Evolutionary conservation across 768 basidiomycete species (phyloP).

Genomic region (Rhodotorula toruloides): DNA sequence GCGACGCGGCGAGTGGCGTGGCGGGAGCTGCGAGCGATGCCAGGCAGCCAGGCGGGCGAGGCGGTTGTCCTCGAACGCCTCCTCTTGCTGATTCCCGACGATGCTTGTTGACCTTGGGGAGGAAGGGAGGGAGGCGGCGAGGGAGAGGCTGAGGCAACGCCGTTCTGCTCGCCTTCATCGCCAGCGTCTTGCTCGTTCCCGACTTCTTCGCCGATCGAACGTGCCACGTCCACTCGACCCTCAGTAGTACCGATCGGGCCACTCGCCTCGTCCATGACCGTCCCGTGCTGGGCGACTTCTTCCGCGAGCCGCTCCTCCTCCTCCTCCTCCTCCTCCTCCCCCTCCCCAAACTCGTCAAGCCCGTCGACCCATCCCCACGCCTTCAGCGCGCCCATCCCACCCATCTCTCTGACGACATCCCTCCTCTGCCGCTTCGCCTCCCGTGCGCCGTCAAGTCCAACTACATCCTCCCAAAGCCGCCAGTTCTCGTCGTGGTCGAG

Average conservation of each 20-base stretch:
- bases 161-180: too few relatives aligned
- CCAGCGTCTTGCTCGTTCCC: too few relatives aligned
- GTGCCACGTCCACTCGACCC: too few relatives aligned
- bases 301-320: background rate
- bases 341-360: background rate
- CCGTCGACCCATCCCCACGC: constrained; percentile 2
- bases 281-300: too few relatives aligned
- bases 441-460: too few relatives aligned
- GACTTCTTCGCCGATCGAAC: too few relatives aligned
- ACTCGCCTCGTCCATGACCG: background rate
- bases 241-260: too few relatives aligned
- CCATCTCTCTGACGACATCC: background rate
- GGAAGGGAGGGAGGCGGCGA: too few relatives aligned
- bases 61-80: background rate
- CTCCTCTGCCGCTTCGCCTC: background rate
- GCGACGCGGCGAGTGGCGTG: background rate
- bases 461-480: background rate
- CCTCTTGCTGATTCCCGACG: too few relatives aligned
- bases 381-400: background rate
- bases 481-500: background rate
- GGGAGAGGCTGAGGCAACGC: too few relatives aligned
- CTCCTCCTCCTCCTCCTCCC: background rate
- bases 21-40: background rate
- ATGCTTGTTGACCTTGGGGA: too few relatives aligned
- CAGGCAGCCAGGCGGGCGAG: background rate